These are phyloP conservation scores for Cyberlindnera veronae DNA, from an alignment of 805 yeast species.

Conservation along the genomic window DNA sequence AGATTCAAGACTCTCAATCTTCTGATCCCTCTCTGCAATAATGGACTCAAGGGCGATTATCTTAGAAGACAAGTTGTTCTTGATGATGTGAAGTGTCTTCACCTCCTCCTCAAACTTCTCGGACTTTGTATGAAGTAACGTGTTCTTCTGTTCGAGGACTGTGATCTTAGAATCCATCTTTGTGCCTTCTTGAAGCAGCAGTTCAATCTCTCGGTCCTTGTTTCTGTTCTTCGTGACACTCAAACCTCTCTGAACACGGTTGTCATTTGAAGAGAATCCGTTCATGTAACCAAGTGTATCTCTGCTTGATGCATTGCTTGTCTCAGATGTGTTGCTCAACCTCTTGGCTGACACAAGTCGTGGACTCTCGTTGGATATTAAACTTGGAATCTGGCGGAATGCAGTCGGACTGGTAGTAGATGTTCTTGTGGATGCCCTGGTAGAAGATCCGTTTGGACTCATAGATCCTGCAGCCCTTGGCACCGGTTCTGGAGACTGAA, in stretches of 20 bases:
- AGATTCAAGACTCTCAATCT: constrained; percentile 8
- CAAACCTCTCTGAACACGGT: constrained; percentile 23
- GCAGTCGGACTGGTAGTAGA: constrained; percentile 10
- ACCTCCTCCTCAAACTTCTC: constrained; percentile 26
- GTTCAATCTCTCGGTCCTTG: constrained; percentile 42
- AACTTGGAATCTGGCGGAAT: constrained; percentile 6
- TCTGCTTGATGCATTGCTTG: constrained; percentile 6
- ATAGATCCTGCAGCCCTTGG: not conserved
- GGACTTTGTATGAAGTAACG: constrained; percentile 25
- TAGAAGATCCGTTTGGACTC: constrained; percentile 2
- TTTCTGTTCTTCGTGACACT: constrained; percentile 27
- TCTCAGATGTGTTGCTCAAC: constrained; percentile 6
- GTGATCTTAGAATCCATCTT: constrained; percentile 46
- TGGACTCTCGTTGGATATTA: constrained; percentile 9
- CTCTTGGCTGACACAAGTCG: constrained; percentile 4
- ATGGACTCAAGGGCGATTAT: constrained; percentile 21
- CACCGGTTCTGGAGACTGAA: constrained; percentile 1
- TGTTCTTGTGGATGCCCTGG: constrained; percentile 7
- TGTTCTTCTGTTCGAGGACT: constrained; percentile 32
- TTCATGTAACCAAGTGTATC: constrained; percentile 15
- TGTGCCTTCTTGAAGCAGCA: constrained; percentile 44
- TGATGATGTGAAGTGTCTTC: constrained; percentile 19
- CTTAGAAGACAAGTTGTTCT: constrained; percentile 19
- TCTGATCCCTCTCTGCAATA: constrained; percentile 10
- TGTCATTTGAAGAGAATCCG: constrained; percentile 4